Evolutionary conservation across 1,284 basidiomycete genomes (phyloP), one percentile per base, ranked within the genome.

Genomic region (Mycosarcoma mackinlayi): DNA sequence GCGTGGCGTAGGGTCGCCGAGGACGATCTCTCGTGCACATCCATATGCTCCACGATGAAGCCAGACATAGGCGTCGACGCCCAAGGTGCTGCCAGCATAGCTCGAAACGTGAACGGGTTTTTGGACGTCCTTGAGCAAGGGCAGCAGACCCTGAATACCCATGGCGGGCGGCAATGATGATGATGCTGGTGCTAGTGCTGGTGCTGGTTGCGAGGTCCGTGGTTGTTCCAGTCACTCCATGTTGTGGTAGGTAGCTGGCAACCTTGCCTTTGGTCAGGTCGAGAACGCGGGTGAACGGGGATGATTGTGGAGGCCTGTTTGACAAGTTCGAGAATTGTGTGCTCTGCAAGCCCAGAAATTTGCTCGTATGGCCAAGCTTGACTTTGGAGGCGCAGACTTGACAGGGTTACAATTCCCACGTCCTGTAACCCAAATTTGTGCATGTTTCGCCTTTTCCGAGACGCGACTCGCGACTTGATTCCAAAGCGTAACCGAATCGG

Each of bases 61-160:
- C 95, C 95, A 98, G 44, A 95, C 94, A 84, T 98, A 97, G 40
- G 89, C 92, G 85, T 94, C 91, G 41, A 93, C 88, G 3, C 90
- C 92, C 34, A 93, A 83, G 1, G 82, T 83, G 58, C 58, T 66
- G 40, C 80, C 80, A 0, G 67, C 61, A 51, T 75, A 74, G 44
- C 56, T 52, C 25, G 70, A 66, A 30, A 79, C 56, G 47, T 79
- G 67, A 9, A 69, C 65, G 24, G 70, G 54, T 5, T 19, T 60
- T 49, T 57, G 37, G 52, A 95, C 93, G 55, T 94, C 89, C 86
- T 94, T 96, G 76, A 98, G 88, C 28, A 95, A 87, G 24, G 94
- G 92, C 30, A 98, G 85, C 33, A 98, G 88, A n/a, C 95, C 95
- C 66, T 90, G 88, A 64, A 98, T 97, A 39, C 94, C 95, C 78